Base-by-base conservation (phyloP, 768 basidiomycete species). In the Suillus subluteus region DNA sequence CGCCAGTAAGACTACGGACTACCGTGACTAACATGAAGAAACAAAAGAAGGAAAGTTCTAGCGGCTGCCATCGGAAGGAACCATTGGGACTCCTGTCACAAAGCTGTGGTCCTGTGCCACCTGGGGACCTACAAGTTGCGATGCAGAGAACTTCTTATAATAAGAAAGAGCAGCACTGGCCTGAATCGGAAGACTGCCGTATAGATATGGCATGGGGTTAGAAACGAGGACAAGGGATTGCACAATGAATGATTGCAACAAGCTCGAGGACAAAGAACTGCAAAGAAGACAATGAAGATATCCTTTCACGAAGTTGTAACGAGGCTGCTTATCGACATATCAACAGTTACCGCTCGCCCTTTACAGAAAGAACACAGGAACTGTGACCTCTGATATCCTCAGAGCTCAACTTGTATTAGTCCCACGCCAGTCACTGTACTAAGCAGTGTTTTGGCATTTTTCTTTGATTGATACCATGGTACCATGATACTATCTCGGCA, bases 1-100 rank as follows among this genome's bases (percentile, higher is more conserved):
- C 30, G 23, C 30, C 40, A 43, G 40, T 26, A 41, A 61, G 32
- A 32, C 32, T 32, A 32, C 32, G 3, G 26, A 26, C 26, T 26
- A 26, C 26, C 26, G 26, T 26, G 26, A 26, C 26, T 26, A 26
- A 26, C 26, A 26, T 26, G 26, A 26, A 26, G 26, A 32, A 32
- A 32, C 59, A 43, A 61, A 59, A 40, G 2, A 61, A 30, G 43
- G 26, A 26, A 41, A 30, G 18, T 61, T 59, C 58, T 13, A 61
- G 18, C 15, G 26, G 21, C 8, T 16, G 38, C 26, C 26, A 26
- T 15, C 30, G 55, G 21, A n/a, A 56, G 11, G 35, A n/a, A 37
- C 32, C 11, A 30, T 11, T 55, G 30, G 5, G 6, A 30, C 26
- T 30, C 52, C 26, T 38, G 58, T 26, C 23, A 61, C 58, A 30